Percentiles rank a stretch among this genome's conserved stretches.
Conservation (phyloP, 2,329 filamentous ascomycete genomes). For the Elsinoe australis region DNA sequence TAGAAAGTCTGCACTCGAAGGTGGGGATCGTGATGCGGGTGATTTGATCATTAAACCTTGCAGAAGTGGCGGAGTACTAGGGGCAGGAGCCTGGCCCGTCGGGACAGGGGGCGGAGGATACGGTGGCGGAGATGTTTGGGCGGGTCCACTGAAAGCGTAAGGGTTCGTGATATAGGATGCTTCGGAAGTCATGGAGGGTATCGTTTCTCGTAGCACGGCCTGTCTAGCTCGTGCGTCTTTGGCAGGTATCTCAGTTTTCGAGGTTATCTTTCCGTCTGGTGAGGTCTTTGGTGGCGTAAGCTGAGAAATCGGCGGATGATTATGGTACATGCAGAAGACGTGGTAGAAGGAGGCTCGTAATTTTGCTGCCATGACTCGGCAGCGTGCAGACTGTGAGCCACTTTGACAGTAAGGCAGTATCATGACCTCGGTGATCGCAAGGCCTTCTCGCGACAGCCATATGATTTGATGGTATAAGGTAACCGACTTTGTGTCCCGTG, state of each 20-base stretch:
- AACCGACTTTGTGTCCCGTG: conserved; percentile 69
- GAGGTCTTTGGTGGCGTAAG: conserved; percentile 30
- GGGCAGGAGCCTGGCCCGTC: conserved; percentile 20
- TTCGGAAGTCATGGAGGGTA: conserved; percentile 43
- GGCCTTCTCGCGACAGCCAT: conserved; percentile 87
- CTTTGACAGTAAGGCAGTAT: conserved; percentile 67
- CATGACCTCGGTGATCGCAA: conserved; percentile 77
- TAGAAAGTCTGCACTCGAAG: conserved; percentile 57
- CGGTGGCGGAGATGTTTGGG: conserved; percentile 36
- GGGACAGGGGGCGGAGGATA: conserved; percentile 25
- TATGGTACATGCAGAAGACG: conserved; percentile 94
- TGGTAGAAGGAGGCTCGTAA: conserved; percentile 91
- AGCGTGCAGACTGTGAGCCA: conserved; percentile 64
- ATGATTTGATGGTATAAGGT: conserved; percentile 85
- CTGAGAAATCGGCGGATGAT: conserved; percentile 67
- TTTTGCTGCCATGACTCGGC: conserved; percentile 86
- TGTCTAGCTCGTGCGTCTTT: conserved; percentile 23
- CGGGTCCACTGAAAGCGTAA: conserved; percentile 35
- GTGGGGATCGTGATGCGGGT: conserved; percentile 38
- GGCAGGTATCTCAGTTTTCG: conserved; percentile 22
- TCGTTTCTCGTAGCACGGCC: conserved; percentile 40
- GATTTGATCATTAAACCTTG: conserved; percentile 33
- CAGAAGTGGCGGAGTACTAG: conserved; percentile 33
- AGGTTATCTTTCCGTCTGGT: neutral
- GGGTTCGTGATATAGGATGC: conserved; percentile 46